Conservation (phyloP, 1,139 yeast genomes). For the Lodderomyces pseudojiufengensis region DNA sequence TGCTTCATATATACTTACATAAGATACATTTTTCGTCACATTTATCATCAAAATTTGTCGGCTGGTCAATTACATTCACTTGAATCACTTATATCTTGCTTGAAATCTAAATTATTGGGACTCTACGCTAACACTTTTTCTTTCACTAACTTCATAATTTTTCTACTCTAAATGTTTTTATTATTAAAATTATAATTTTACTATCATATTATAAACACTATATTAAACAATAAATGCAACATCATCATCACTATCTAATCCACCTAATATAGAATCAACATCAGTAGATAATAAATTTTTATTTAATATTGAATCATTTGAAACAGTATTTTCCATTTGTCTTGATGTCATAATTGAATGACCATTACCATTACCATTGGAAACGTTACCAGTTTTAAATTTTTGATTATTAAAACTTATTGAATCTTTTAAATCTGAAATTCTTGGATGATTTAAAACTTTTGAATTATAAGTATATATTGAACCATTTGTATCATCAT, state of each 20-base stretch:
- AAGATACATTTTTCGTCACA: no score
- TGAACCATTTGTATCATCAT: conserved; percentile 17
- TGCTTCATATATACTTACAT: no score
- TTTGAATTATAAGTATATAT: conserved; percentile 17
- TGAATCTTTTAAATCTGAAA: conserved; percentile 45
- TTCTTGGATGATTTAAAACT: conserved; percentile 31
- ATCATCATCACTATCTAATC: conserved; percentile 38
- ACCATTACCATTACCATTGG: no score
- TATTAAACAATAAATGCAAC: conserved; percentile 30
- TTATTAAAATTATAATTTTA: conserved; percentile 1
- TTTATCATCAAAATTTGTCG: no score
- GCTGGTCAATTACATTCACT: no score
- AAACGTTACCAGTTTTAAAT: background rate
- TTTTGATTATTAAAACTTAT: conserved; percentile 16
- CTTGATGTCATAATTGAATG: conserved; percentile 1
- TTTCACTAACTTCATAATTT: no score
- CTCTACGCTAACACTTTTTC: no score
- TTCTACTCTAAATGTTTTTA: no score
- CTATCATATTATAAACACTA: no score
- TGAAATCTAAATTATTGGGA: no score
- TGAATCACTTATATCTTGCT: no score
- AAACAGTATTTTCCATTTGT: conserved; percentile 6
- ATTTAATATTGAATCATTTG: conserved; percentile 30
- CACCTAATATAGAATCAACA: conserved; percentile 34
- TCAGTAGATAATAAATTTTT: conserved; percentile 34